Evolutionary conservation across 257 asterid species (phyloP), one percentile per base, ranked within the genome.

Genomic region (Haberlea rhodopensis): DNA sequence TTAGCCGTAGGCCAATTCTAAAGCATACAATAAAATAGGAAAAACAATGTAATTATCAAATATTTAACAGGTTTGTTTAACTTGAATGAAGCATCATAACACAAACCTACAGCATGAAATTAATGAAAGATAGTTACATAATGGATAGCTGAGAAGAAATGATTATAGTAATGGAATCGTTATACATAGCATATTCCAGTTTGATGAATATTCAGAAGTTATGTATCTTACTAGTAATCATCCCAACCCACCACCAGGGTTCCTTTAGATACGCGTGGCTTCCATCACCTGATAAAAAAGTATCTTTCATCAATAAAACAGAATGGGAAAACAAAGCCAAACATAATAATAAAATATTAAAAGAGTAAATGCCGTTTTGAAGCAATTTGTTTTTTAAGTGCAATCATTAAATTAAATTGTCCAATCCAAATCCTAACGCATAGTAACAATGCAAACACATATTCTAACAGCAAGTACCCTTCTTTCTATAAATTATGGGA

Each of bases 221-320:
- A 20, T 3, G 19, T 37, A 61, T 49, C 87, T 87, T 84, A 91
- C 96, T 91, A 32, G 96, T 55, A 62, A 78, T 61, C 91, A 91
- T 84, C 53, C 98, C 98, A 45, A 82, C 82, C 98, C 98, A 91
- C 98, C 98, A 91, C 82, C 84, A 75, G 3, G 98, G 98, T 65
- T 91, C 96, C 75, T 21, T 73, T 63, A 91, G 74, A 69, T 91
- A 91, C 0, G 94, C 70, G 57, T 62, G 84, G 67, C 98, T 96
- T 65, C 98, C 98, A 8, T 89, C 88, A 63, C 94, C 98, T 91
- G 74, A 68, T 59, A 24, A 73, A 24, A 43, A 1, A 21, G 52
- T 66, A 31, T 23, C 19, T 26, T 13, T 63, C 5, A n/a, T 77
- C 20, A 57, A 27, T 5, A 51, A 20, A 29, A 37, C 5, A 31